Conservation (phyloP, 1,139 yeast genomes). For the Geotrichum histeridarum region DNA sequence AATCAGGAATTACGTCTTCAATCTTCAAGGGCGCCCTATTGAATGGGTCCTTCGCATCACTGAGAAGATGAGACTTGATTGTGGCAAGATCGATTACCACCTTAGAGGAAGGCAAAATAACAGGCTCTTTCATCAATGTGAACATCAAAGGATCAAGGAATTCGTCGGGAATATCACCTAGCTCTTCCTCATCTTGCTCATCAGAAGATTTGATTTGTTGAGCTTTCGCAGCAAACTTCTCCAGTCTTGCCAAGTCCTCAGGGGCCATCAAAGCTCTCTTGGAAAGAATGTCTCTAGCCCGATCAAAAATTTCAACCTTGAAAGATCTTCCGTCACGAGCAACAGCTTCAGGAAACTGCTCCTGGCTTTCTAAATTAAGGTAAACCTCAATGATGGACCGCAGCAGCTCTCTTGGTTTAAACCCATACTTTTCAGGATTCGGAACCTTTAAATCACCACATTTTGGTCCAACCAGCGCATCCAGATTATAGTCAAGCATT, state of each 20-base stretch:
- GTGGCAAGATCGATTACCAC: slow-evolving; percentile 85
- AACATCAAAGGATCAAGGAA: slow-evolving; percentile 95
- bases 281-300: slow-evolving; percentile 63
- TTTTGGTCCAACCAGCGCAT: slow-evolving; percentile 89
- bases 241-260: slow-evolving; percentile 50
- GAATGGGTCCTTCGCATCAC: slow-evolving; percentile 96
- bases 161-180: slow-evolving; percentile 95
- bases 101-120: slow-evolving; percentile 77
- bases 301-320: slow-evolving; percentile 55
- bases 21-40: slow-evolving; percentile 84
- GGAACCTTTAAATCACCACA: slow-evolving; percentile 83
- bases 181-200: slow-evolving; percentile 77
- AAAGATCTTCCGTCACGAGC: slow-evolving; percentile 90
- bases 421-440: slow-evolving; percentile 77
- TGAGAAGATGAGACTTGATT: slow-evolving; percentile 85
- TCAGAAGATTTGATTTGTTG: slow-evolving; percentile 51
- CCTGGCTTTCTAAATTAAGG: slow-evolving; percentile 60
- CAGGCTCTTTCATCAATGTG: slow-evolving; percentile 94
- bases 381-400: slow-evolving; percentile 69
- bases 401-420: slow-evolving; percentile 72
- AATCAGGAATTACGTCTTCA: slow-evolving; percentile 70
- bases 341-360: slow-evolving; percentile 68
- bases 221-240: slow-evolving; percentile 57
- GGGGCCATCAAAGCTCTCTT: slow-evolving; percentile 51
- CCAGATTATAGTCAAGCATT: slow-evolving; percentile 88